Evolutionary conservation across 495 filamentous ascomycete species (phyloP), one percentile per base, ranked within the genome.

Genomic region (Penicillium herquei): DNA sequence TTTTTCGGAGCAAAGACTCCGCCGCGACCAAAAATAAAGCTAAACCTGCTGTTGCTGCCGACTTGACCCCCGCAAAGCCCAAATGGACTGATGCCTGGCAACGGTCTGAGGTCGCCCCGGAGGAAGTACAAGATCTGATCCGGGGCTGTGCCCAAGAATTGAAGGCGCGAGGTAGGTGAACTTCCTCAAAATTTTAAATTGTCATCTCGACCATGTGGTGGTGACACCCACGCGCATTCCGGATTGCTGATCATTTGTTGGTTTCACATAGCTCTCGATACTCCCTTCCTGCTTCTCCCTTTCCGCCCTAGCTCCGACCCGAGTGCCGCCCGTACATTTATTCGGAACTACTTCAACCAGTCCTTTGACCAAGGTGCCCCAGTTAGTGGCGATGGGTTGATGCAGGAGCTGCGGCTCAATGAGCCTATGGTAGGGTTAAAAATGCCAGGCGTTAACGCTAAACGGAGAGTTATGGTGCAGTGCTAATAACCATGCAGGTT

Each of bases 281-380:
- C 89, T 53, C 94, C 94, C 1, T 96, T 98, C 70, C 78, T 98
- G 46, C 86, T 98, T 16, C 83, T 98, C n/a, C 95, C 94, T 7
- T 98, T 96, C 73, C 86, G 94, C 57, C 94, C 95, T 6, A 89
- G 86, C 51, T 90, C 92, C 54, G 92, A 98, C 68, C 85, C 93
- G 16, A 95, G 89, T 73, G 88, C 89, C 44, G 90, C 95, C 47
- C 88, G 91, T 68, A 90, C 85, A 16, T 97, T 98, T 65, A 85
- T 98, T 59, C 89, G 93, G 52, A 92, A 93, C 72, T 98, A 90
- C 72, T 98, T 96, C 78, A 87, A 87, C 68, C 65, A 73, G 49
- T 70, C 70, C 4, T 63, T 73, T 44, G 74, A 79, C 21, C 77
- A 65, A 52, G 74, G 71, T 3, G 61, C 69, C 3, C 72, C 75